Percentiles rank a stretch among this genome's conserved stretches.
Evolutionary conservation across 2,329 filamentous ascomycete species (phyloP).

Genomic region (Dactylellina cionopaga): DNA sequence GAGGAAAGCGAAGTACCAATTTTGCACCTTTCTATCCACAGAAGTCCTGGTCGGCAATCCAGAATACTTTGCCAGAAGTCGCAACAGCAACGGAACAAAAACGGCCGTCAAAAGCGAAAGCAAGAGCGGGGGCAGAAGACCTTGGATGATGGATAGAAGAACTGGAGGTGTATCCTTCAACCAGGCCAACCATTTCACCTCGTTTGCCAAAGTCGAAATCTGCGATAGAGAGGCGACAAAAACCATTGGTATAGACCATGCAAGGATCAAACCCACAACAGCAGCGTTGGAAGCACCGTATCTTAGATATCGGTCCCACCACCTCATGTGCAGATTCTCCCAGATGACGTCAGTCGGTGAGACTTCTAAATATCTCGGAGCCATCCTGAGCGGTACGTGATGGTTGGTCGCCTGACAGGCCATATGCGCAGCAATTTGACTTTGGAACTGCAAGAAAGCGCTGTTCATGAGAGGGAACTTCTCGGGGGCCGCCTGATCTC

Average conservation of each 20-base stretch:
- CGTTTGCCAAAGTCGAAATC: constrained; percentile 73
- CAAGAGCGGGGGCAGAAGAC: constrained; percentile 77
- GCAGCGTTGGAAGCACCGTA: constrained; percentile 72
- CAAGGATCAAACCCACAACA: constrained; percentile 79
- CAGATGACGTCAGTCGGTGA: constrained; percentile 91
- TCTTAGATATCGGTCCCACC: constrained; percentile 89
- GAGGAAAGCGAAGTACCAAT: constrained; percentile 91
- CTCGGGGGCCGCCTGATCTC: constrained; percentile 85
- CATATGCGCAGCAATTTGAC: constrained; percentile 98
- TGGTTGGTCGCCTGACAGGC: constrained; percentile 91
- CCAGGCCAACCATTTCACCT: constrained; percentile 76
- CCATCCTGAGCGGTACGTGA: constrained; percentile 92
- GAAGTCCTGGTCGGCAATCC: constrained; percentile 56
- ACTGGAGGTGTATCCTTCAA: constrained; percentile 70
- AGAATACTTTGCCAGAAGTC: constrained; percentile 55
- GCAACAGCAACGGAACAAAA: constrained; percentile 44
- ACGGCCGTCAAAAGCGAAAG: constrained; percentile 38
- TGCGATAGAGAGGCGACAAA: constrained; percentile 86
- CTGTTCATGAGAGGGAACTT: constrained; percentile 92
- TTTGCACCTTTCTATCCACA: constrained; percentile 70
- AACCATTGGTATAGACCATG: constrained; percentile 90
- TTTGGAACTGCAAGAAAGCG: constrained; percentile 97
- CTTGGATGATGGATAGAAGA: constrained; percentile 76
- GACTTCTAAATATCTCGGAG: constrained; percentile 90
- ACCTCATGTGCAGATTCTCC: constrained; percentile 95